Evolutionary conservation across 164 flowering plant species (phyloP), one percentile per base, ranked within the genome.

Genomic region (Litsea cubeba): DNA sequence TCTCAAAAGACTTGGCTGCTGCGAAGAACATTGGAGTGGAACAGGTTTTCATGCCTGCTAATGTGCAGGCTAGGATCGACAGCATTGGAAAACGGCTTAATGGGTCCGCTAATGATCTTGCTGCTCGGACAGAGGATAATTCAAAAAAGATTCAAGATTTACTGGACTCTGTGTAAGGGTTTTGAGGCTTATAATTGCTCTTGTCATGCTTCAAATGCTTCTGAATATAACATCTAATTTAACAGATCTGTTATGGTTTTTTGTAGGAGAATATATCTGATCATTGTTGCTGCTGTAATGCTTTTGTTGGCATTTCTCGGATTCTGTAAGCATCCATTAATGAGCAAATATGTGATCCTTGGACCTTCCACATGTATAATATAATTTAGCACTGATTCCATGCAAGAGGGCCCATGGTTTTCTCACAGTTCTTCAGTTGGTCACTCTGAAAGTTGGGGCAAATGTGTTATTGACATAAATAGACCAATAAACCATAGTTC

Each of bases 251-350:
- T 54, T 54, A 54, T 54, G 60, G 60, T 15, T n/a, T 18, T 54
- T 54, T 84, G 83, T 88, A 96, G 98, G 88, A 83, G 96, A 79
- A 54, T 86, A 70, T 74, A 82, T 74, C 91, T 96, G 63, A 88
- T 94, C 58, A 72, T 91, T 54, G 50, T 96, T 57, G 89, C 97
- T 62, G 94, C 92, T 74, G 85, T 90, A 3, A 92, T 96, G 97
- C 94, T 96, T 26, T 50, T 85, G 62, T 66, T 94, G 77, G 88
- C 89, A 70, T 90, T 94, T 79, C 86, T 96, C 69, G 98, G 99
- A 80, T 91, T 94, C 76, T 73, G 99, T 95, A 90, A 86, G 93
- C 78, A 58, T 54, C 22, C 49, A 24, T 25, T 22, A 12, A 3
- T 3, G 15, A 54, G 60, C 60, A 54, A 40, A 54, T 54, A 20